Base-by-base conservation (phyloP, 2,329 filamentous ascomycete genomes). In the Claviceps africana region DNA sequence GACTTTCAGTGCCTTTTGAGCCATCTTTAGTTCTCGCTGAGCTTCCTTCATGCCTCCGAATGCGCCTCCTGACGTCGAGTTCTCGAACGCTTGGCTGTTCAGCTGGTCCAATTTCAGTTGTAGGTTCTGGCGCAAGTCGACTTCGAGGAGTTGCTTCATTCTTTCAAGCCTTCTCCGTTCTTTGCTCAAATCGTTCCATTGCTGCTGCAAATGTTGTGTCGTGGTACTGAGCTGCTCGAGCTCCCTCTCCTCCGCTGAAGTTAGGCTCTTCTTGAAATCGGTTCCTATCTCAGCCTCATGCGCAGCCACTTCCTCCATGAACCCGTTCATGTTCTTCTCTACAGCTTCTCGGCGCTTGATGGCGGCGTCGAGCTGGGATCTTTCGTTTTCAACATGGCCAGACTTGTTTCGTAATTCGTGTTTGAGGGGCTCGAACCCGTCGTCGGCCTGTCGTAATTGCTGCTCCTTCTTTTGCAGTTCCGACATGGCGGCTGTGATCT, bases 231-330 rank as follows among this genome's bases (percentile, higher is more conserved):
- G 77, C 35, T 75, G 74, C 55, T 93, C 85, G 4, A 98, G 75
- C 61, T 86, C 83, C 42, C 76, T 73, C 66, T 97, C 91, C 67
- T 98, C 94, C n/a, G 83, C 79, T 8, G 78, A 71, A 10, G 84
- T 86, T 48, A 98, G 74, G 13, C 85, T 85, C 68, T 95, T 96
- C 71, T 95, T 94, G 72, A 97, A 98, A 25, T 94, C 85, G 1
- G 88, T 86, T 17, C 77, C 76, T 52, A 96, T 69, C 65, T 98
- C 94, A 2, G 82, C 76, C 65, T 95, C 83, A 64, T 89, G 86
- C 7, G 85, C 83, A 47, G 75, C 77, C 53, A 94, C 76, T 58
- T 87, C 86, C 54, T 88, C 84, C 48, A 83, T 78, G 51, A 95
- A 77, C 42, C 82, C 81, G 57, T 86, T 84, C 65, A 96, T 78